A percentile compares a stretch with the other conserved stretches of the same genome.
Evolutionary conservation across 2,329 filamentous ascomycete species (phyloP).

Genomic region (Colletotrichum liaoningense): DNA sequence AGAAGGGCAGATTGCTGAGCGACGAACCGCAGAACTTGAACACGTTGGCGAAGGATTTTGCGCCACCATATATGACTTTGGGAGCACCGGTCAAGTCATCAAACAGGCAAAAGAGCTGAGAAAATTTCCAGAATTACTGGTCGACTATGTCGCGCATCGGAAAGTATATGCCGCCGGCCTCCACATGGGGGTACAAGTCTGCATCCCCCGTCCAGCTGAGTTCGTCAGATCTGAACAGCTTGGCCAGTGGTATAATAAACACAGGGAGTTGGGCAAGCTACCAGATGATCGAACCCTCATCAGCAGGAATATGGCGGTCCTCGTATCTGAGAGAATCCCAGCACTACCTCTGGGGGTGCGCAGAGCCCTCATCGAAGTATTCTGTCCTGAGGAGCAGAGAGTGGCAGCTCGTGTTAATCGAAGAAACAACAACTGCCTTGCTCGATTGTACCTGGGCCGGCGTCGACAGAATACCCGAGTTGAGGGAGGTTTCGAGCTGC

Average conservation of each 20-base stretch:
- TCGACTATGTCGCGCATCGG: not conserved
- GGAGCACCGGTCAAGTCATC: not conserved
- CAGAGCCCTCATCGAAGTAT: not conserved
- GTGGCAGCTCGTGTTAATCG: not conserved
- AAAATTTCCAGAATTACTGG: not conserved
- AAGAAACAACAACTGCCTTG: conserved; percentile 14
- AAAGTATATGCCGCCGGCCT: not conserved
- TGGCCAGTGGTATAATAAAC: not conserved
- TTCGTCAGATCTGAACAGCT: not conserved
- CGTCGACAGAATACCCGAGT: not conserved
- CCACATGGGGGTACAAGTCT: not conserved
- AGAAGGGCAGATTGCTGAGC: not conserved
- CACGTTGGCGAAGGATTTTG: not conserved
- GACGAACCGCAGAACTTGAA: not conserved
- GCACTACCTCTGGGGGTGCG: not conserved
- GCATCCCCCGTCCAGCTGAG: not conserved
- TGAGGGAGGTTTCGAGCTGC: conserved; percentile 39
- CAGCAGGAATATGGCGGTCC: not conserved
- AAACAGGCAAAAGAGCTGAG: not conserved
- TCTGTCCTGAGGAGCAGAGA: not conserved
- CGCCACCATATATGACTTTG: not conserved
- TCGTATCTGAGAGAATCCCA: not conserved
- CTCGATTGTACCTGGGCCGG: conserved; percentile 37
- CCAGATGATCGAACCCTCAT: not conserved
- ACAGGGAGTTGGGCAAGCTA: not conserved